Evolutionary conservation across 495 filamentous ascomycete species (phyloP), one percentile per base, ranked within the genome.

Genomic region (Aspergillus sparsus): DNA sequence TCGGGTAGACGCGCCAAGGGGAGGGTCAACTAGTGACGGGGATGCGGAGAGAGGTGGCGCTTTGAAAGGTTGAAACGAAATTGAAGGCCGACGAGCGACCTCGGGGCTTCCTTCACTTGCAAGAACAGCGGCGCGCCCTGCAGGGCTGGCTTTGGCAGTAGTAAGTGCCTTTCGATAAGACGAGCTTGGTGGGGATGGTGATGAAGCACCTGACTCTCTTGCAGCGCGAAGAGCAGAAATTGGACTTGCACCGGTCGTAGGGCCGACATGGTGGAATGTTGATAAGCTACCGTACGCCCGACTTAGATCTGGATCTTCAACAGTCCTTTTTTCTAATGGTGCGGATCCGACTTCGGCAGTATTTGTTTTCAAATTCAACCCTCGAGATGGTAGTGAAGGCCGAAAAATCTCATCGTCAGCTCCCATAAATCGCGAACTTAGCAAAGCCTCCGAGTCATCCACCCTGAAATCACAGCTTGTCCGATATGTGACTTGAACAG

Each of bases 351-450:
- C 77, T 55, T 92, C 89, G 5, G 66, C 65, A 35, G 80, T 78
- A 39, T 66, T 66, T 36, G 66, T 51, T 68, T 70, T 62, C 58
- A 60, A 57, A 64, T 70, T 61, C 70, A 68, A 57, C 67, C 69
- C 68, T n/a, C 72, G 70, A n/a, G 69, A 72, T 7, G 74, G 77
- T 15, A 93, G 72, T 3, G 90, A 91, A 8, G 90, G 91, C 51
- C 85, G 84, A 71, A 96, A 94, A 65, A 88, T 90, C 41, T 89
- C 86, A 67, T 97, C 91, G 66, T 97, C 93, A 13, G 89, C 83
- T 13, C 91, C 91, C 85, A 97, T 93, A 68, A 94, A 92, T n/a
- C 89, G 87, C n/a, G 92, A 97, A 74, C 93, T 97, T 36, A 98
- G 69, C 16, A 97, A 73, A 5, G 92, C 87, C 74, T 98, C 94